Conservation (phyloP, 2,329 filamentous ascomycete genomes). For the Hyphodiscus sp. region DNA sequence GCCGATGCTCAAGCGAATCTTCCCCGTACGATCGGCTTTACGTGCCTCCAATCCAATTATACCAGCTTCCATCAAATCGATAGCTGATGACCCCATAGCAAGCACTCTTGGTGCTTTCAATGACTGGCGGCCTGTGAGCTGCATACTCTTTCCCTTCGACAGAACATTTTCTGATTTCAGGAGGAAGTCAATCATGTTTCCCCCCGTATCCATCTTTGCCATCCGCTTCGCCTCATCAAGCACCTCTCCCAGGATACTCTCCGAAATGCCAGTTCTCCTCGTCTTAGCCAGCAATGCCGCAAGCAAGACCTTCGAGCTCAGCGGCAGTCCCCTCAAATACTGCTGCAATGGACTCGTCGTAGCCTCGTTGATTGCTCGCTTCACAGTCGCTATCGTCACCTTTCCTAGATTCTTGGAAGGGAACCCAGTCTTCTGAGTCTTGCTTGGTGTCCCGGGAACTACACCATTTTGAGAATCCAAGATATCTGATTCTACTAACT, state of each 20-base stretch:
- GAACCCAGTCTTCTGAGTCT: slow-evolving; percentile 25
- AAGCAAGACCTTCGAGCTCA: slow-evolving; percentile 79
- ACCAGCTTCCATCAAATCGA: slow-evolving; percentile 80
- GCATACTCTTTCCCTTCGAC: slow-evolving; percentile 27
- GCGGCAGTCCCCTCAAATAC: slow-evolving; percentile 73
- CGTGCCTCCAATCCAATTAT: slow-evolving; percentile 78
- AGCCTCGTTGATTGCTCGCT: slow-evolving; percentile 89
- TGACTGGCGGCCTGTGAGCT: slow-evolving; percentile 8
- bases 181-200: slow-evolving; percentile 56
- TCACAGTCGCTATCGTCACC: slow-evolving; percentile 90
- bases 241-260: slow-evolving; percentile 84
- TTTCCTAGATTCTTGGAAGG: slow-evolving; percentile 36
- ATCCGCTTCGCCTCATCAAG: slow-evolving; percentile 77
- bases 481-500: slow-evolving; percentile 76
- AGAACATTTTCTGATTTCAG: slow-evolving; percentile 13
- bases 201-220: slow-evolving; percentile 51
- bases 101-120: slow-evolving; percentile 40
- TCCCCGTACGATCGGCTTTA: slow-evolving; percentile 77
- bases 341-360: slow-evolving; percentile 89
- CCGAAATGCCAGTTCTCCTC: slow-evolving; percentile 75
- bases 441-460: slow-evolving; percentile 55
- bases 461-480: slow-evolving; percentile 23
- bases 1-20: slow-evolving; percentile 77
- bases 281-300: slow-evolving; percentile 73
- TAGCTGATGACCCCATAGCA: slow-evolving; percentile 64